Evolutionary conservation across 192 early-diverging fungal genomes (phyloP).

Genomic region (Spizellomyces punctatus): DNA sequence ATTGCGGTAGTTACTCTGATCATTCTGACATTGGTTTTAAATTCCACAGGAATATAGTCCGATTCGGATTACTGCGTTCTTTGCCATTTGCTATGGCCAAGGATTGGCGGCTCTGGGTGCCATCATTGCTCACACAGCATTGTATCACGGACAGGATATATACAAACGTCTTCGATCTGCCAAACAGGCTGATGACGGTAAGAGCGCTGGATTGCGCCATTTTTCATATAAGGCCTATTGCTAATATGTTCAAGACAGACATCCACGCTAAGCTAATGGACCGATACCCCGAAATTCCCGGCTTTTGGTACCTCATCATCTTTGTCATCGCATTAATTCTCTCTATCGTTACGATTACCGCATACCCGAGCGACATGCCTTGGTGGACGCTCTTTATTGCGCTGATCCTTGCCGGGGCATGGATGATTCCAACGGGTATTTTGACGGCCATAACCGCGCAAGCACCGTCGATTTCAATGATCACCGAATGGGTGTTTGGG

Average conservation of each 20-base stretch:
- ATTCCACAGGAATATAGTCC: not conserved
- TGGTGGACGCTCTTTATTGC: constrained; percentile 76
- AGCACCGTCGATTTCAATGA: not conserved
- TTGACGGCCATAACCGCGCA: not conserved
- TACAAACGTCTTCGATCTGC: constrained; percentile 51
- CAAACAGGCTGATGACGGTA: constrained; percentile 1
- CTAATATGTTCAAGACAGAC: not conserved
- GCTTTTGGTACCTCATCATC: constrained; percentile 53
- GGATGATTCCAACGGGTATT: constrained; percentile 4
- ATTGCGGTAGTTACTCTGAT: too few relatives aligned
- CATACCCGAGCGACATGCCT: constrained; percentile 58
- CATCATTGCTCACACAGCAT: constrained; percentile 62
- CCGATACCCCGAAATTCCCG: constrained; percentile 56
- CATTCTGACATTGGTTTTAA: too few relatives aligned
- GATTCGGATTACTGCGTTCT: constrained; percentile 8
- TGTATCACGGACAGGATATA: constrained; percentile 74
- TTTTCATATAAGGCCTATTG: too few relatives aligned
- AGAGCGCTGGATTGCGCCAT: not conserved
- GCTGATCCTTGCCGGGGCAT: constrained; percentile 35
- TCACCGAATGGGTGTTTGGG: constrained; percentile 11
- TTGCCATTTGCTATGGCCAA: constrained; percentile 57
- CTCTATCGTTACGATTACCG: constrained; percentile 43
- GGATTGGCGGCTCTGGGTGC: constrained; percentile 69
- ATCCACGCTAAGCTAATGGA: constrained; percentile 31
- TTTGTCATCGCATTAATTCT: constrained; percentile 41